A percentile compares a stretch with the other conserved stretches of the same genome.
Evolutionary conservation across 768 basidiomycete species (phyloP).

Genomic region (Boletus bicolor): DNA sequence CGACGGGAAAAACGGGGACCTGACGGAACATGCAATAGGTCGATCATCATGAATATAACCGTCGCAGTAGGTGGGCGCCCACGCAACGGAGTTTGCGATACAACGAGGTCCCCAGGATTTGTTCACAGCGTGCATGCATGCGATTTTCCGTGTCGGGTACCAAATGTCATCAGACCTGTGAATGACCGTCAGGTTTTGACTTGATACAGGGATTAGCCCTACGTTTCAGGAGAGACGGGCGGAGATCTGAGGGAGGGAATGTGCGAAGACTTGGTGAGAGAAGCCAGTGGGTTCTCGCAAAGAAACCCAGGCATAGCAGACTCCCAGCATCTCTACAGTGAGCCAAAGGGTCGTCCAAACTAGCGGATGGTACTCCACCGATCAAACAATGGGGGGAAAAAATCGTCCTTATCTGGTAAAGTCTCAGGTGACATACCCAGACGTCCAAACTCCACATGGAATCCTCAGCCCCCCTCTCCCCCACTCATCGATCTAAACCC

Average conservation of each 20-base stretch:
- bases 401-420: slow-evolving; percentile 1
- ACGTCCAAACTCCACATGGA: not conserved
- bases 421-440: slow-evolving; percentile 10
- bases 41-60: not conserved
- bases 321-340: too few species aligned
- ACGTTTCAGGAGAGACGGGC: not conserved
- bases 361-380: not conserved
- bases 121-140: not conserved
- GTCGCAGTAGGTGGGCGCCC: too few species aligned
- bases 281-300: not conserved
- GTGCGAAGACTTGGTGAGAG: not conserved
- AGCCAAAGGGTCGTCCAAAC: not conserved
- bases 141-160: not conserved
- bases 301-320: not conserved
- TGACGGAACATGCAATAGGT: not conserved
- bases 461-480: not conserved
- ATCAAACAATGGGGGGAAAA: not conserved
- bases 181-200: not conserved
- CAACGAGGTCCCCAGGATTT: not conserved
- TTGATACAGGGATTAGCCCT: not conserved
- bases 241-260: not conserved
- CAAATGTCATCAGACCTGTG: not conserved
- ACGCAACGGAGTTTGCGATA: not conserved
- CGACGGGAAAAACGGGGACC: not conserved
- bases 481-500: not conserved